Base-by-base conservation (phyloP, 2,329 filamentous ascomycete genomes). In the Meredithiella fracta region DNA sequence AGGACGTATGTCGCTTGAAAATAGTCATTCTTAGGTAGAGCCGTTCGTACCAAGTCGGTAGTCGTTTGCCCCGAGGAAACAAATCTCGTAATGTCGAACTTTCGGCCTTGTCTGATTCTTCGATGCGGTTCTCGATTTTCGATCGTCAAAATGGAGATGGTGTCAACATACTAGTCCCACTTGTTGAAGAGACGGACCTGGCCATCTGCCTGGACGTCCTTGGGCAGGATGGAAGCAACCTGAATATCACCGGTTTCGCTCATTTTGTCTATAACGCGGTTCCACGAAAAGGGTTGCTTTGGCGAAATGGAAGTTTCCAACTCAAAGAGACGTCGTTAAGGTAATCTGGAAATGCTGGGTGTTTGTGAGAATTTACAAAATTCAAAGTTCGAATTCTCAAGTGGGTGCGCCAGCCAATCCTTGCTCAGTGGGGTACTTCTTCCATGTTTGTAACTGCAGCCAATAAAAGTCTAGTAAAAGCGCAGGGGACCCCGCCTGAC, bases 111-210 rank as follows among this genome's bases (percentile, higher is more conserved):
- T 49, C 22, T 25, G 44, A 20, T 53, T 31, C 23, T 53, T 5
- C 29, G 51, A 22, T 47, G 26, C 29, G 17, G 20, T 9, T 34
- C 22, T 25, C 9, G 22, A 49, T n/a, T 44, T 9, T 55, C 42
- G 37, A 58, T 55, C 52, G 47, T 31, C 44, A 37, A 47, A 29
- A 52, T 31, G 37, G 11, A 47, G 40, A 55, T 37, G 54, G 37
- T 51, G 47, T 29, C 47, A 56, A 59, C 58, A 53, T 59, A 59
- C 58, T 97, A 98, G 76, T 76, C 75, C 76, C 90, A 95, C 77
- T 94, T 94, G 84, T 92, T 94, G 83, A 95, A 94, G 68, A 95
- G 82, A 85, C 94, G 94, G 73, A 92, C 80, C 76, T 79, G 84
- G 74, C 89, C 90, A 75, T 92, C 83, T 77, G 94, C 87, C 68